Conservation (phyloP, 1,284 basidiomycete genomes). For the Pseudozyma sp. region DNA sequence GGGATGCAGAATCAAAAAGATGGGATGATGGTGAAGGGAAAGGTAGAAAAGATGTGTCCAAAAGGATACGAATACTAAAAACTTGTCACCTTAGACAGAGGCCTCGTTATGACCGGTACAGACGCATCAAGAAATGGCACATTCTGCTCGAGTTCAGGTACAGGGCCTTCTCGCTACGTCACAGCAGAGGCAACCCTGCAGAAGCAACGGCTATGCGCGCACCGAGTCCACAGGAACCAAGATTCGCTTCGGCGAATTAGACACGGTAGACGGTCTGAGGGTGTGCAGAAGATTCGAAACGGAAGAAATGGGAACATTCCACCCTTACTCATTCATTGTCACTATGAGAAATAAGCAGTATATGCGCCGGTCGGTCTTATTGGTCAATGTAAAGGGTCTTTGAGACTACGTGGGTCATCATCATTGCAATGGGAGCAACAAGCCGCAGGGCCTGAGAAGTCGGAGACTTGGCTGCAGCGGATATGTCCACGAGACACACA, state of each 20-base stretch:
- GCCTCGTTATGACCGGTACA: not conserved
- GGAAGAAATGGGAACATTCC: too few species aligned
- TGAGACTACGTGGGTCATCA: too few species aligned
- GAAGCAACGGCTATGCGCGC: too few species aligned
- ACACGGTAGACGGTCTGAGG: too few species aligned
- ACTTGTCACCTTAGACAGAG: not conserved
- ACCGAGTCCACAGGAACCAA: too few species aligned
- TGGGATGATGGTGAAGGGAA: conserved; percentile 2
- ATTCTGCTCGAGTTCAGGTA: not conserved
- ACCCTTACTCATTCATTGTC: not conserved
- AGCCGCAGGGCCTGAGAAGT: too few species aligned
- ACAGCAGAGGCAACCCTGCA: conserved; percentile 1
- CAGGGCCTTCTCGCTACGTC: not conserved
- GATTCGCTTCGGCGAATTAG: not conserved
- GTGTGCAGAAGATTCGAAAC: too few species aligned
- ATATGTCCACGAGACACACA: too few species aligned
- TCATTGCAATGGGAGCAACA: too few species aligned
- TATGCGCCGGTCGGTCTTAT: too few species aligned
- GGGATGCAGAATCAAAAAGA: not conserved
- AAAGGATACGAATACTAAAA: not conserved
- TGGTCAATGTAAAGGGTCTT: too few species aligned
- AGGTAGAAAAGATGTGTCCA: not conserved
- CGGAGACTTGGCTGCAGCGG: too few species aligned
- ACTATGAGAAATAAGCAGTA: not conserved
- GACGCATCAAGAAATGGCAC: not conserved